These are phyloP conservation scores for Gonapodya sp. DNA, from an alignment of 192 early-diverging fungal genomes.

Conservation along the genomic window DNA sequence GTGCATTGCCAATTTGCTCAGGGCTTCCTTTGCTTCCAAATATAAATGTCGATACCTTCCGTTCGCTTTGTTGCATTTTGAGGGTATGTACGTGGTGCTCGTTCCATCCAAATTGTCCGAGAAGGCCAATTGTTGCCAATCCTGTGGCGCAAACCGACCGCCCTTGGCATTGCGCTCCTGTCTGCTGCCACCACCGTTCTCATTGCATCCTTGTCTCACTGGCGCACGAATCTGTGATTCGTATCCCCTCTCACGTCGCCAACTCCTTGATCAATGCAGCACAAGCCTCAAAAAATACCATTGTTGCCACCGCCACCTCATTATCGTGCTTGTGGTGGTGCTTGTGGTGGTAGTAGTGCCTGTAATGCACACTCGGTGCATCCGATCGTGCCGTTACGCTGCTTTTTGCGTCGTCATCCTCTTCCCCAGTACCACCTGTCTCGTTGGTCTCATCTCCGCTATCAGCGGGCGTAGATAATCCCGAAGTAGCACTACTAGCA, in stretches of 20 bases:
- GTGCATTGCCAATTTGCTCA: too few species aligned
- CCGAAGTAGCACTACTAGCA: slow-evolving; percentile 30
- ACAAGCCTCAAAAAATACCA: slow-evolving; percentile 95
- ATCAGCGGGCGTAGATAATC: slow-evolving; percentile 28
- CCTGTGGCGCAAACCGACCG: too few species aligned
- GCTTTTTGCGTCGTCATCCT: slow-evolving; percentile 2
- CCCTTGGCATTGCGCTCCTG: too few species aligned
- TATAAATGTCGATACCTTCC: too few species aligned
- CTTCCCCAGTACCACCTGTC: slow-evolving; percentile 9
- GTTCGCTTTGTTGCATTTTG: too few species aligned
- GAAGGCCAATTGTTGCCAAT: too few species aligned
- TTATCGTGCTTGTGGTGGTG: slow-evolving; percentile 12
- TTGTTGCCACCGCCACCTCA: slow-evolving; percentile 47
- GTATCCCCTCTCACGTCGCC: slow-evolving; percentile 27
- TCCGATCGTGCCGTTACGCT: not conserved
- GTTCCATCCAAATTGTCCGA: not conserved
- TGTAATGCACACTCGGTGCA: slow-evolving; percentile 12
- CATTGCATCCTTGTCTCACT: too few species aligned
- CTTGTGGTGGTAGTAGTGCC: slow-evolving; percentile 6
- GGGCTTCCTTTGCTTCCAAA: too few species aligned
- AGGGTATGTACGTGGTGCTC: not conserved
- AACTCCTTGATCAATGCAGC: slow-evolving; percentile 88
- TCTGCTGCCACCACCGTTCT: too few species aligned
- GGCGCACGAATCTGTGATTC: too few species aligned
- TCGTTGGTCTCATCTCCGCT: slow-evolving; percentile 1